A percentile compares a stretch with the other conserved stretches of the same genome.
Conservation (phyloP, 139 green algal genomes). For the Chlorella sp. region DNA sequence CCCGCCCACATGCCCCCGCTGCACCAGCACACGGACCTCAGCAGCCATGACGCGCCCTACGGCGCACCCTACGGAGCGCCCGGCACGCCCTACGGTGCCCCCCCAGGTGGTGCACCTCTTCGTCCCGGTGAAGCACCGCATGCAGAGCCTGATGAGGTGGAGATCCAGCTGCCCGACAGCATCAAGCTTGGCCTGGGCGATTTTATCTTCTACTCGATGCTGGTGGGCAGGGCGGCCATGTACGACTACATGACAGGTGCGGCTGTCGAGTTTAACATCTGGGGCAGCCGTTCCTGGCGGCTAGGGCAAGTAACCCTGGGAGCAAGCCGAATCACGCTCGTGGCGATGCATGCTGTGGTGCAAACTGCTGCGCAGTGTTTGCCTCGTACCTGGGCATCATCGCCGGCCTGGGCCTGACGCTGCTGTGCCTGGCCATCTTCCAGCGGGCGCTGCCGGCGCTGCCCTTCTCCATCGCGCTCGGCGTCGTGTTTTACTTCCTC, state of each 20-base stretch:
- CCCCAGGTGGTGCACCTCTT: too few species aligned
- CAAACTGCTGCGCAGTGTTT: constrained; percentile 48
- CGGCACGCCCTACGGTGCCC: too few species aligned
- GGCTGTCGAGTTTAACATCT: too few species aligned
- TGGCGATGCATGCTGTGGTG: too few species aligned
- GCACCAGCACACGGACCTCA: too few species aligned
- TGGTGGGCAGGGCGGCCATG: constrained; percentile 91
- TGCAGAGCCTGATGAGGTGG: constrained; percentile 4
- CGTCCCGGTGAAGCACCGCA: too few species aligned
- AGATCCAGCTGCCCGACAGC: constrained; percentile 44
- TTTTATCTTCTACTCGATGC: constrained; percentile 97
- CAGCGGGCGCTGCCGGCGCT: constrained; percentile 87
- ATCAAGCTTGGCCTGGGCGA: constrained; percentile 96
- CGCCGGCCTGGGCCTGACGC: constrained; percentile 74
- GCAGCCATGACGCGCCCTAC: too few species aligned
- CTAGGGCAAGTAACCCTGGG: too few species aligned
- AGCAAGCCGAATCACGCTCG: too few species aligned
- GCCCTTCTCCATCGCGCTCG: constrained; percentile 90
- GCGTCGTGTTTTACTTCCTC: constrained; percentile 86
- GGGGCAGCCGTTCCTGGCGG: too few species aligned
- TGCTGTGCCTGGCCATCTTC: constrained; percentile 77
- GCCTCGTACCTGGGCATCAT: constrained; percentile 71
- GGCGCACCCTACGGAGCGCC: too few species aligned
- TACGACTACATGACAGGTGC: constrained; percentile 90
- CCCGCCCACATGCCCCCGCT: too few species aligned